Base-by-base conservation (phyloP, 164 flowering plant genomes). In the Tetracentron sinense region DNA sequence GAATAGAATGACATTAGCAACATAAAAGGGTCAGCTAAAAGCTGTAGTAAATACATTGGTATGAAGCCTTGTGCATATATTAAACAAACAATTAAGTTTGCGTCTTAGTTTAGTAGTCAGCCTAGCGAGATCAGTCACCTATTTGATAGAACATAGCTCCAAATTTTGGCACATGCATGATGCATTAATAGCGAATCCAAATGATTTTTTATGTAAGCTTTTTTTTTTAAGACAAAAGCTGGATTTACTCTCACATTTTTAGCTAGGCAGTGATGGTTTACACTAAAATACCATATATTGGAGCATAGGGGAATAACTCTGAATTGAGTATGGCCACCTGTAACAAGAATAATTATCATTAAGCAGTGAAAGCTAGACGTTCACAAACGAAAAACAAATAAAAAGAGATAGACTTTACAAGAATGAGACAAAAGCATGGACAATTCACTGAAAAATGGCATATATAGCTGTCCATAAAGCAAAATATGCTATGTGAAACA, bases 401-500 rank as follows among this genome's bases (percentile, higher is more conserved):
- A 66, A 12, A 55, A 0, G 25, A 22, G 19, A 60, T n/a, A n/a
- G n/a, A 30, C 48, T 42, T 68, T 87, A 89, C 96, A 87, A 77
- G 3, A 81, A 33, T 25, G 78, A 72, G 58, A 83, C 65, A 62
- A 75, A 81, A 30, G 96, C 91, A 74, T 94, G 98, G 60, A 94
- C 63, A 19, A 84, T 50, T 97, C 98, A 94, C 50, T 89, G 98
- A 69, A 91, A 83, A 60, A 86, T 54, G 23, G 87, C 95, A 46
- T 69, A 94, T 11, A 62, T 51, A 33, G 76, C 64, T 3, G 96
- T 94, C 88, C 90, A 94, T 17, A 87, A 68, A 61, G 83, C 68
- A 75, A 91, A 87, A 76, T 93, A 93, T 26, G 88, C 83, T 20
- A 94, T 80, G 46, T 96, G 84, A 61, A 91, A 94, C 90, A 26